phyloP scores from a whole-genome alignment of 768 basidiomycete species.

The Lactarius indigo region DNA sequence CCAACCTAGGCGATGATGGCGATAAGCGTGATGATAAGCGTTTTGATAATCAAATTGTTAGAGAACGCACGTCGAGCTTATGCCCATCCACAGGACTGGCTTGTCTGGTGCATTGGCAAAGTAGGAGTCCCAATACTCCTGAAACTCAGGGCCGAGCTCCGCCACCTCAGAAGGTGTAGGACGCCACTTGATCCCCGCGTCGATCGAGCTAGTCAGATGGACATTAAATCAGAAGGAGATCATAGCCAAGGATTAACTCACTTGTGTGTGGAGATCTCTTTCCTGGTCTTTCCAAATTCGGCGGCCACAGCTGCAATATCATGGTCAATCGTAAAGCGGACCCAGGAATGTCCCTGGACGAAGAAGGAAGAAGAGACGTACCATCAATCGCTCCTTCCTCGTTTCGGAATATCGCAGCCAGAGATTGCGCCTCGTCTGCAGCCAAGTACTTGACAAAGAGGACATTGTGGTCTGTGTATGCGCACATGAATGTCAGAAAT shows the following conservation, averaged over 20 bases:
- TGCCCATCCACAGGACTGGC: conserved; percentile 21
- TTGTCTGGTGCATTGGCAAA: conserved; percentile 28
- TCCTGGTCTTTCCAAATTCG: conserved; percentile 36
- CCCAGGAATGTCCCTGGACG: background rate
- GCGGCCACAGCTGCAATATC: conserved; percentile 32
- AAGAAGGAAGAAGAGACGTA: conserved; percentile 23
- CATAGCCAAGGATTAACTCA: conserved; percentile 32
- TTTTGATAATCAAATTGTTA: background rate
- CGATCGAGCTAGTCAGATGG: conserved; percentile 23
- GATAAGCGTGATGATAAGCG: background rate
- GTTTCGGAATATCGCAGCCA: conserved; percentile 23
- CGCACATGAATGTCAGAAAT: background rate
- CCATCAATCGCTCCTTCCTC: conserved; percentile 22
- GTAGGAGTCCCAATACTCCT: conserved; percentile 25
- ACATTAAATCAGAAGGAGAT: background rate
- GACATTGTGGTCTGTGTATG: conserved; percentile 17
- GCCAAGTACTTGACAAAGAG: conserved; percentile 16
- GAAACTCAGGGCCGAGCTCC: conserved; percentile 27
- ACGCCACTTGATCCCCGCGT: conserved; percentile 29
- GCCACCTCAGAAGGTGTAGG: conserved; percentile 27
- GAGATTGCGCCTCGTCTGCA: conserved; percentile 22
- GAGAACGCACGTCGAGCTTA: conserved; percentile 20
- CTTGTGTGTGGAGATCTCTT: conserved; percentile 54
- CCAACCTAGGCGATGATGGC: background rate
- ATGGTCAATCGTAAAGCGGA: background rate